Conservation (phyloP, 129 eudicot genomes). For the Deinandra increscens region DNA sequence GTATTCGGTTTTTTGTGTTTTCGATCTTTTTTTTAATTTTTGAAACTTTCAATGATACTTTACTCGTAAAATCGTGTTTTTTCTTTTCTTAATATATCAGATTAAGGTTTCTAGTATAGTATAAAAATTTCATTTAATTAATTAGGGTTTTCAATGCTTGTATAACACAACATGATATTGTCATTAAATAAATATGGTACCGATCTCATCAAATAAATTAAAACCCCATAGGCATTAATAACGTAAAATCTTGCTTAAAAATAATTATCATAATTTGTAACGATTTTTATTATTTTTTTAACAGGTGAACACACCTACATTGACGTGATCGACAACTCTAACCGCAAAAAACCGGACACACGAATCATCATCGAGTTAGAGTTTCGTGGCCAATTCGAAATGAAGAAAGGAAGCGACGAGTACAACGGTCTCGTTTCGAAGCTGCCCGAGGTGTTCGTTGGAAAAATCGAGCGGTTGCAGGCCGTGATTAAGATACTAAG, state of each 20-base stretch:
- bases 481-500: conserved; percentile 54
- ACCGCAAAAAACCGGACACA: conserved; percentile 54
- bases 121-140: no score
- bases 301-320: conserved; percentile 80
- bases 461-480: conserved; percentile 64
- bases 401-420: conserved; percentile 80
- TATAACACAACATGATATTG: no score
- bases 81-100: no score
- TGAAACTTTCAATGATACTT: no score
- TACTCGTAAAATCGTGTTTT: no score
- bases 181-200: no score
- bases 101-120: no score
- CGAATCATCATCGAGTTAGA: conserved; percentile 71
- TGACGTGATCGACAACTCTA: conserved; percentile 61
- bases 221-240: no score
- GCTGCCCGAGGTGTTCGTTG: conserved; percentile 70
- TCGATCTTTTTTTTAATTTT: no score
- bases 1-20: no score
- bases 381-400: conserved; percentile 69
- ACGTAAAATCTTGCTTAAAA: not conserved
- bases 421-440: conserved; percentile 51
- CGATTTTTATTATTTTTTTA: not conserved
- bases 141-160: no score
- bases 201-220: no score
- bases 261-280: not conserved